A percentile compares a stretch with the other conserved stretches of the same genome.
Conservation (phyloP, 352 stramenopile genomes). For the Stephanocyclus meneghinianus region DNA sequence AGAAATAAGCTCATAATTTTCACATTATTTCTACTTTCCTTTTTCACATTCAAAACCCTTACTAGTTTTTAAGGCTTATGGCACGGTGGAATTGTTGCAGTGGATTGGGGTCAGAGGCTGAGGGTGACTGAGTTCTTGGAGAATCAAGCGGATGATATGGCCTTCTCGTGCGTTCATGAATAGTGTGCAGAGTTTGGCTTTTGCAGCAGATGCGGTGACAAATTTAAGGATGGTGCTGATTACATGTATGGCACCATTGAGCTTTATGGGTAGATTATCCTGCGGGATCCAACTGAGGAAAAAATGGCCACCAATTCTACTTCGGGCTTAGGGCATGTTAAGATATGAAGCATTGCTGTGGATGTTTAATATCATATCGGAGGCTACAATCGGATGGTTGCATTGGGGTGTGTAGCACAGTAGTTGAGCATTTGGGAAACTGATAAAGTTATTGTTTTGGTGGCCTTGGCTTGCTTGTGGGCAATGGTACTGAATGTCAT, state of each 20-base stretch:
- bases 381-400: background rate
- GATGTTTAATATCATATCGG: background rate
- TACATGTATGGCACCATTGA: slow-evolving; percentile 1
- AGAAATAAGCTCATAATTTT: too few relatives aligned
- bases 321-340: background rate
- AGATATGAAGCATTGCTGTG: slow-evolving; percentile 2
- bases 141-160: background rate
- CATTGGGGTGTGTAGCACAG: background rate
- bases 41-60: too few relatives aligned
- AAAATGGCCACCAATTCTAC: slow-evolving; percentile 4
- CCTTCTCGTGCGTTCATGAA: slow-evolving; percentile 2
- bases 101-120: slow-evolving; percentile 9
- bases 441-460: background rate
- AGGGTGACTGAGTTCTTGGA: background rate
- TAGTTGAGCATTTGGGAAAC: slow-evolving; percentile 1
- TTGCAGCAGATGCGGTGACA: background rate
- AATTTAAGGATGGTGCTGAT: background rate
- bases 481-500: background rate
- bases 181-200: slow-evolving; percentile 1
- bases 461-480: background rate
- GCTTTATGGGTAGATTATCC: background rate
- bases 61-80: too few relatives aligned
- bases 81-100: slow-evolving; percentile 8
- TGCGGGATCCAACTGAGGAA: background rate
- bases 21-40: too few relatives aligned